Conservation (phyloP, 1,284 basidiomycete species). For the Amylostereum chailletii region DNA sequence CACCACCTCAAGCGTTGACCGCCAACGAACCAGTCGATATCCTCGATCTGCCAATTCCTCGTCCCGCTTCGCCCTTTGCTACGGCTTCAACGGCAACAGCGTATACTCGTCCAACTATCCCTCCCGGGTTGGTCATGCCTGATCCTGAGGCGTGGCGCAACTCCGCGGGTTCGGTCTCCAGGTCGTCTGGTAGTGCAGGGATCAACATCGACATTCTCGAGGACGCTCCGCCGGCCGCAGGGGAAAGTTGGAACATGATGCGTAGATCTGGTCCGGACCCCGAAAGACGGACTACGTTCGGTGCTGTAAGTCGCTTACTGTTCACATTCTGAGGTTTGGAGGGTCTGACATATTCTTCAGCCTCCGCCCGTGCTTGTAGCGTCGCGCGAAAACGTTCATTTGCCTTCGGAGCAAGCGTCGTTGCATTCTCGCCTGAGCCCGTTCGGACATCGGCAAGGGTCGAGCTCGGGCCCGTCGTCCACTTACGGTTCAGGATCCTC, state of each 20-base stretch:
- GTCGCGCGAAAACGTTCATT: constrained; percentile 19
- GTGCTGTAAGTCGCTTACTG: constrained; percentile 33
- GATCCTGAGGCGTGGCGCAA: constrained; percentile 34
- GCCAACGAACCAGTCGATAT: constrained; percentile 31
- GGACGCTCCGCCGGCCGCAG: constrained; percentile 51
- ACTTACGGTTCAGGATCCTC: constrained; percentile 38
- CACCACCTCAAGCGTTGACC: constrained; percentile 11
- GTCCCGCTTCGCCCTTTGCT: constrained; percentile 38
- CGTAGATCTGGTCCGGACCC: constrained; percentile 15
- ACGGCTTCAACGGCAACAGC: constrained; percentile 25
- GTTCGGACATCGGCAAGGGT: constrained; percentile 29
- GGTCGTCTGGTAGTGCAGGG: constrained; percentile 16
- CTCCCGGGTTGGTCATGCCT: constrained; percentile 39
- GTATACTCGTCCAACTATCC: constrained; percentile 22
- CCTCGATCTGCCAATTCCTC: constrained; percentile 53
- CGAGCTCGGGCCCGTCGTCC: constrained; percentile 44
- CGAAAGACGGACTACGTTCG: constrained; percentile 48
- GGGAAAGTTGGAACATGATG: constrained; percentile 47
- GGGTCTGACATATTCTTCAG: background rate
- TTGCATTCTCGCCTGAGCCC: constrained; percentile 49
- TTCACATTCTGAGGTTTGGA: constrained; percentile 6
- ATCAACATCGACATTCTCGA: constrained; percentile 52
- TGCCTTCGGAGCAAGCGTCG: constrained; percentile 48
- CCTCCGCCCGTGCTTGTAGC: background rate
- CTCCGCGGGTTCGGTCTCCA: constrained; percentile 20